phyloP scores from a whole-genome alignment of 345 rosid species.

The Linum lewisii region DNA sequence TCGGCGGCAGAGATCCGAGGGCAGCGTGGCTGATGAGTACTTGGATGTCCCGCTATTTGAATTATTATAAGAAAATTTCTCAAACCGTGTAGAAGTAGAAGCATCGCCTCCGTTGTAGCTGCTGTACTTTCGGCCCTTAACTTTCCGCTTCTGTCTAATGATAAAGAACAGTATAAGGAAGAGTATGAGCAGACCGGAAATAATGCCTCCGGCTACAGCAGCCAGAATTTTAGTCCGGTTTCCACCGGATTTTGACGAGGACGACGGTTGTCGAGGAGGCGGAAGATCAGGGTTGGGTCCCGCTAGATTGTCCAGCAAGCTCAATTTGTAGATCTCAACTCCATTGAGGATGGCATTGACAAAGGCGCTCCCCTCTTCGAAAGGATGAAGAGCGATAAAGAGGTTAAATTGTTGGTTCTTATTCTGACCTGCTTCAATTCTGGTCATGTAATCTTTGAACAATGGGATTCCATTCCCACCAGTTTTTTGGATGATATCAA shows the following conservation, averaged over 20 bases:
- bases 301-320: conserved; percentile 2
- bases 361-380: accelerated
- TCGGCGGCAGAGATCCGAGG: not conserved
- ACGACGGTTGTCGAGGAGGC: not conserved
- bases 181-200: not conserved
- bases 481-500: conserved; percentile 5
- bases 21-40: not conserved
- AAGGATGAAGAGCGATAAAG: conserved; percentile 7
- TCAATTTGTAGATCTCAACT: conserved; percentile 20
- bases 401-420: not conserved
- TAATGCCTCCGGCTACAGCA: not conserved
- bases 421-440: not conserved
- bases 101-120: too few species aligned
- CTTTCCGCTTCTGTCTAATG: conserved; percentile 3
- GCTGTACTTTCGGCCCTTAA: too few species aligned
- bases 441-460: conserved; percentile 12
- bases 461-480: conserved; percentile 1
- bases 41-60: not conserved
- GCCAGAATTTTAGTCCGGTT: not conserved
- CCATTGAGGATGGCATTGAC: conserved; percentile 19
- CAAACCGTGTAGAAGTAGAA: too few species aligned
- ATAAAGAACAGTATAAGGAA: conserved; percentile 9
- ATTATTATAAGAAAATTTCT: too few species aligned
- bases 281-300: not conserved
- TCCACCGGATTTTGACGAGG: not conserved